Conservation (phyloP, 441 rosid genomes). For the Gossypium laxum region DNA sequence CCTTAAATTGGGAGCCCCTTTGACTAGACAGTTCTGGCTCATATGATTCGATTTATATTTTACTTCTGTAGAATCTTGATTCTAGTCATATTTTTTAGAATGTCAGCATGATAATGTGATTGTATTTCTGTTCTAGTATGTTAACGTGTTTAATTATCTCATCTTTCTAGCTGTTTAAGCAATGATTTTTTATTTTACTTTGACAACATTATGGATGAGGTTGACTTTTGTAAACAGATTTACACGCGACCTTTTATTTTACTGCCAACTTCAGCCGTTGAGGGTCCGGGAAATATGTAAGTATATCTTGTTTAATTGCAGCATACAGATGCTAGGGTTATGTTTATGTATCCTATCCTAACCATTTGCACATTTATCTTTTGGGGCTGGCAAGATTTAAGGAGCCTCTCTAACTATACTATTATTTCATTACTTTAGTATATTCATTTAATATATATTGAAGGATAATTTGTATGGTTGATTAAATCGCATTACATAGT, state of each 20-base stretch:
- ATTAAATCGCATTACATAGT: background rate
- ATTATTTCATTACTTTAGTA: background rate
- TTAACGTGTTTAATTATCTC: background rate
- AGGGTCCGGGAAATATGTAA: constrained; percentile 72
- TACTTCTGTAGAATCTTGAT: background rate
- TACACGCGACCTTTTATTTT: constrained; percentile 49
- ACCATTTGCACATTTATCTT: background rate
- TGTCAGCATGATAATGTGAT: background rate
- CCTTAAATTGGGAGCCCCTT: too few relatives aligned
- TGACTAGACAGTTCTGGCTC: background rate
- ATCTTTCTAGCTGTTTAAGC: background rate
- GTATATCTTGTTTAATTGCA: constrained; percentile 18
- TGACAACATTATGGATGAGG: background rate
- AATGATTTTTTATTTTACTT: background rate
- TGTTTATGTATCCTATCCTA: background rate
- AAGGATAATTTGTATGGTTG: background rate
- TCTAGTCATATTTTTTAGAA: background rate
- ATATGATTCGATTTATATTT: background rate
- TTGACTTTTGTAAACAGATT: constrained; percentile 32
- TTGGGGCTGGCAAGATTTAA: background rate
- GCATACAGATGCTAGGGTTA: background rate
- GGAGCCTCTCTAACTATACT: background rate
- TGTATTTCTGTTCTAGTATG: background rate
- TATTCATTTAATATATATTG: background rate
- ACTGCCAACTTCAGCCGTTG: constrained; percentile 66